phyloP scores from a whole-genome alignment of 768 basidiomycete species.

The Agaricus blazei region DNA sequence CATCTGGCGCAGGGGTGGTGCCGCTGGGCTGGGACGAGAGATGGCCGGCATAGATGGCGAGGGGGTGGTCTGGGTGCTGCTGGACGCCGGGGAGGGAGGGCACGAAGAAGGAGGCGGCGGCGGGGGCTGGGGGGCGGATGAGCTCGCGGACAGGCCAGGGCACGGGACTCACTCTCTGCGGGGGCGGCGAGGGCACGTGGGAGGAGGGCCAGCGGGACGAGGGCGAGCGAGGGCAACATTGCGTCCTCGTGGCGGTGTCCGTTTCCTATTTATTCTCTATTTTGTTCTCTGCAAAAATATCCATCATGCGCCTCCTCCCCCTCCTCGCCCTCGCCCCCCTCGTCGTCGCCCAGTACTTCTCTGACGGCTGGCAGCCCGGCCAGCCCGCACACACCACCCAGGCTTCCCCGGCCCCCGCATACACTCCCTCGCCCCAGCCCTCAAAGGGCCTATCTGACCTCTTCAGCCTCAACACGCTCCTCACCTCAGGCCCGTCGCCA shows the following conservation, averaged over 20 bases:
- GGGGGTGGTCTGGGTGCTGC: slow-evolving; percentile 61
- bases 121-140: slow-evolving; percentile 44
- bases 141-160: background rate
- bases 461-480: slow-evolving; percentile 34
- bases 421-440: slow-evolving; percentile 14
- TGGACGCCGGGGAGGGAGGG: slow-evolving; percentile 70
- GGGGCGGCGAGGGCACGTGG: slow-evolving; percentile 16
- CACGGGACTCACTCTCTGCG: slow-evolving; percentile 31
- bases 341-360: slow-evolving; percentile 67
- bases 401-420: slow-evolving; percentile 18
- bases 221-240: slow-evolving; percentile 6
- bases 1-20: slow-evolving; percentile 41
- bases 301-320: slow-evolving; percentile 24
- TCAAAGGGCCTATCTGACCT: slow-evolving; percentile 22
- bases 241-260: background rate
- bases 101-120: slow-evolving; percentile 83
- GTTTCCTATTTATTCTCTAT: slow-evolving; percentile 5
- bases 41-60: slow-evolving; percentile 85
- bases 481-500: slow-evolving; percentile 49
- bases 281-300: slow-evolving; percentile 39
- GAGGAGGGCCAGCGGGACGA: background rate
- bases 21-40: slow-evolving; percentile 72
- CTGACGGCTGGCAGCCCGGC: slow-evolving; percentile 77
- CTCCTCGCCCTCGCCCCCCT: slow-evolving; percentile 31
- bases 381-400: slow-evolving; percentile 39